phyloP scores from a whole-genome alignment of 2,329 filamentous ascomycete species.

The Microcera coccophila region DNA sequence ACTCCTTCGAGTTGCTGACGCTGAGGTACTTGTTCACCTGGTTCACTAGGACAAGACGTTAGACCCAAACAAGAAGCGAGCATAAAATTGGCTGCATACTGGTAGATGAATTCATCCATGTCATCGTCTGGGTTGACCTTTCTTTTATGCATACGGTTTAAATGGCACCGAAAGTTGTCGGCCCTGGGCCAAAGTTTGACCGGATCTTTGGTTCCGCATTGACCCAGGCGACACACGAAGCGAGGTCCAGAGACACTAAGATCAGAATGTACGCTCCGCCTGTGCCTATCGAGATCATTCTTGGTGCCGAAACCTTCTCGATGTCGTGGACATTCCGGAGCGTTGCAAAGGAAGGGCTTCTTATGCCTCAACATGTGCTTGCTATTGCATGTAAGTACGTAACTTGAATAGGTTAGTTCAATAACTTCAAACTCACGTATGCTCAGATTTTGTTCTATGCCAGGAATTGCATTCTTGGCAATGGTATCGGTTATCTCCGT shows the following conservation, averaged over 20 bases:
- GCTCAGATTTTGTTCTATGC: slow-evolving; percentile 52
- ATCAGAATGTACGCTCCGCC: slow-evolving; percentile 65
- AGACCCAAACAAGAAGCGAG: neutral
- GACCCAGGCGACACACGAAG: slow-evolving; percentile 25
- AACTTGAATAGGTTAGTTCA: neutral
- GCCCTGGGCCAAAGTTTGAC: slow-evolving; percentile 72
- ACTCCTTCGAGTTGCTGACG: slow-evolving; percentile 25
- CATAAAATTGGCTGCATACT: slow-evolving; percentile 9
- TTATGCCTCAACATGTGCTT: slow-evolving; percentile 71
- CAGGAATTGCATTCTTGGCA: slow-evolving; percentile 40
- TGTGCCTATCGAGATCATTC: slow-evolving; percentile 81
- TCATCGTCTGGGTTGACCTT: slow-evolving; percentile 36
- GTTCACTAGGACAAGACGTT: slow-evolving; percentile 4
- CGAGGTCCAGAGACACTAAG: slow-evolving; percentile 21
- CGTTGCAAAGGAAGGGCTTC: slow-evolving; percentile 62
- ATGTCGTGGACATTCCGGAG: slow-evolving; percentile 52
- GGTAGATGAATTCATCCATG: slow-evolving; percentile 33
- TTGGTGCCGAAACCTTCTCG: slow-evolving; percentile 67
- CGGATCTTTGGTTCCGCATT: slow-evolving; percentile 20
- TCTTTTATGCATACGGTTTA: slow-evolving; percentile 61
- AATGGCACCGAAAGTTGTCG: slow-evolving; percentile 84
- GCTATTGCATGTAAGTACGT: slow-evolving; percentile 42
- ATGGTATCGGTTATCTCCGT: slow-evolving; percentile 16
- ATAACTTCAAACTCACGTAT: slow-evolving; percentile 42
- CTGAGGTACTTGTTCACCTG: slow-evolving; percentile 10